Evolutionary conservation across 345 rosid genomes (phyloP).

Genomic region (Aurinia saxatilis): DNA sequence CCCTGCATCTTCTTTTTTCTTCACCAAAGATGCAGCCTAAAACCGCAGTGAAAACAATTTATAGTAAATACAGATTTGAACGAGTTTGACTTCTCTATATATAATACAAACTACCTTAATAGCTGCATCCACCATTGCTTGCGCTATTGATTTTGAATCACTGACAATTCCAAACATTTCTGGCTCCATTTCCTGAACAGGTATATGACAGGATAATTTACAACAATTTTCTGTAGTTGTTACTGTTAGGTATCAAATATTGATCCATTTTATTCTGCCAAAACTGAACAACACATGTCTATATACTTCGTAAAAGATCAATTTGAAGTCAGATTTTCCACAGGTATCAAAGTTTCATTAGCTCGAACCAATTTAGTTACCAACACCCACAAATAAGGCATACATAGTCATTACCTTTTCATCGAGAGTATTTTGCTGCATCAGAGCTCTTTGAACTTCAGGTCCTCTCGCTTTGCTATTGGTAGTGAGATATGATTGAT

Average conservation of each 20-base stretch:
- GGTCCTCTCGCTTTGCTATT: slow-evolving; percentile 47
- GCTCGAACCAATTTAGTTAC: slow-evolving; percentile 1
- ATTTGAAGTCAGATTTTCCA: slow-evolving; percentile 11
- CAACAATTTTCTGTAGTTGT: neutral
- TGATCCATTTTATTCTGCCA: neutral
- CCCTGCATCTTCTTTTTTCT: slow-evolving; percentile 60
- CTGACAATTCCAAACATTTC: slow-evolving; percentile 49
- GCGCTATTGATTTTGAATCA: slow-evolving; percentile 64
- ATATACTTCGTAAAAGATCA: neutral
- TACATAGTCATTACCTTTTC: slow-evolving; percentile 46
- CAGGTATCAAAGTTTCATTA: neutral
- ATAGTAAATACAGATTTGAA: neutral
- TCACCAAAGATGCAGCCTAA: slow-evolving; percentile 59
- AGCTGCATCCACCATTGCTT: slow-evolving; percentile 77
- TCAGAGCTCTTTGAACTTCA: slow-evolving; percentile 43
- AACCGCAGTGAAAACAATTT: slow-evolving; percentile 9
- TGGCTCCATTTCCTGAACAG: slow-evolving; percentile 56
- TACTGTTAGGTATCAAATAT: neutral
- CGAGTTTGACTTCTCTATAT: neutral
- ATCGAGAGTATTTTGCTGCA: slow-evolving; percentile 35
- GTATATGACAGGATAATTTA: slow-evolving; percentile 22
- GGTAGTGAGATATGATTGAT: slow-evolving; percentile 17
- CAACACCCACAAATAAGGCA: slow-evolving; percentile 3
- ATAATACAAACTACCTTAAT: slow-evolving; percentile 51
- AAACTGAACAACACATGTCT: neutral